Percentiles rank a stretch among this genome's conserved stretches.
phyloP scores from a whole-genome alignment of 2,329 filamentous ascomycete species.

The Cladosporium sp. region DNA sequence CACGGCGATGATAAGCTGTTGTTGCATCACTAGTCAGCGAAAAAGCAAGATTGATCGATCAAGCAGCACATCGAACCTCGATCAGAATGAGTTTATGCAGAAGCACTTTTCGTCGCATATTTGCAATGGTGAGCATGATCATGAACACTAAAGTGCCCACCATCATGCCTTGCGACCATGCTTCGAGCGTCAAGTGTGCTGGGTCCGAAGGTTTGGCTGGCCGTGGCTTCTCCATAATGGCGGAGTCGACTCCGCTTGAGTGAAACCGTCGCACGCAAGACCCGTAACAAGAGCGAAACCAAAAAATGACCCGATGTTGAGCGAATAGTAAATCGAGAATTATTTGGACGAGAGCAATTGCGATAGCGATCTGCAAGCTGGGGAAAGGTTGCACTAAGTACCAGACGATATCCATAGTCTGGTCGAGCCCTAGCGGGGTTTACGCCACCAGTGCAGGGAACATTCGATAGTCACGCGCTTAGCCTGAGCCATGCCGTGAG shows the following conservation, averaged over 20 bases:
- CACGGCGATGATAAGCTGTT: slow-evolving; percentile 16
- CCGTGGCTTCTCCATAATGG: background rate
- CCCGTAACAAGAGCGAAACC: background rate
- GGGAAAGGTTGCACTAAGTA: background rate
- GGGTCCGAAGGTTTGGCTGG: background rate
- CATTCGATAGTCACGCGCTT: background rate
- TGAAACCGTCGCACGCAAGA: background rate
- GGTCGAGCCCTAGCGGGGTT: background rate
- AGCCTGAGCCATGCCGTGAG: background rate
- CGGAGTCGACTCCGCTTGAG: background rate
- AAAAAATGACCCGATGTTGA: background rate
- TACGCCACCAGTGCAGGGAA: background rate
- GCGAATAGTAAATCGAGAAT: background rate
- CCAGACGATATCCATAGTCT: background rate
- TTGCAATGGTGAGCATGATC: slow-evolving; percentile 3
- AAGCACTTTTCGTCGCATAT: slow-evolving; percentile 8
- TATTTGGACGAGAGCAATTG: background rate
- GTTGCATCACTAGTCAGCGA: background rate
- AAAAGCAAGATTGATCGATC: slow-evolving; percentile 57
- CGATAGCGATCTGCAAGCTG: background rate
- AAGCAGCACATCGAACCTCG: background rate
- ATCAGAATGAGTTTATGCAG: slow-evolving; percentile 5
- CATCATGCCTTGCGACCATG: slow-evolving; percentile 39
- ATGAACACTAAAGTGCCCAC: slow-evolving; percentile 9
- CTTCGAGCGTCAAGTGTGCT: slow-evolving; percentile 1